Evolutionary conservation across 805 yeast species (phyloP).

Genomic region (Saturnispora dispora): DNA sequence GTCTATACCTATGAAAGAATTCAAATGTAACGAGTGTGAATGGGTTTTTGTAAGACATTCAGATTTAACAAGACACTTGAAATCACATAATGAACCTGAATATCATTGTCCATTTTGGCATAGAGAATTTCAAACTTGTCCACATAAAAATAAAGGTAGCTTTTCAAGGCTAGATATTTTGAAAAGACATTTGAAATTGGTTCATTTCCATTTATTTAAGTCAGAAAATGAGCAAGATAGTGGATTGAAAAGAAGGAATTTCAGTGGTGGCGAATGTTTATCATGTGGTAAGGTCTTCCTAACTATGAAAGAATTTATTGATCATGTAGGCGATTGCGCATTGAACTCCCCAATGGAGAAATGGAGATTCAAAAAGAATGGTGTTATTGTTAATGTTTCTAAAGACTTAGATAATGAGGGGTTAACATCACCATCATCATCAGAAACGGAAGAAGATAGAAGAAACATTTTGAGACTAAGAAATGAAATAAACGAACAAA

Average conservation of each 20-base stretch:
- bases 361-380: constrained; percentile 27
- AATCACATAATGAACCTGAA: constrained; percentile 58
- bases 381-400: constrained; percentile 23
- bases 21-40: constrained; percentile 38
- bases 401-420: constrained; percentile 14
- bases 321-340: constrained; percentile 60
- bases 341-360: constrained; percentile 26
- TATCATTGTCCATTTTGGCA: constrained; percentile 70
- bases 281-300: constrained; percentile 51
- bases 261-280: constrained; percentile 48
- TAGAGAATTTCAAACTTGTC: constrained; percentile 50
- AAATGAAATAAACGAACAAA: background rate
- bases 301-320: constrained; percentile 47
- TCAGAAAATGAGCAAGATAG: background rate
- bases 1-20: constrained; percentile 12
- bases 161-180: constrained; percentile 67
- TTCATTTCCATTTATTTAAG: constrained; percentile 47
- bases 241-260: background rate
- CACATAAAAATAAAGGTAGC: constrained; percentile 66
- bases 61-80: constrained; percentile 58
- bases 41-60: constrained; percentile 68
- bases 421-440: background rate
- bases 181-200: constrained; percentile 61
- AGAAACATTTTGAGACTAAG: background rate
- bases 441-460: background rate